Evolutionary conservation across 345 rosid genomes (phyloP), one percentile per base, ranked within the genome.

Genomic region (Aegle marmelos): DNA sequence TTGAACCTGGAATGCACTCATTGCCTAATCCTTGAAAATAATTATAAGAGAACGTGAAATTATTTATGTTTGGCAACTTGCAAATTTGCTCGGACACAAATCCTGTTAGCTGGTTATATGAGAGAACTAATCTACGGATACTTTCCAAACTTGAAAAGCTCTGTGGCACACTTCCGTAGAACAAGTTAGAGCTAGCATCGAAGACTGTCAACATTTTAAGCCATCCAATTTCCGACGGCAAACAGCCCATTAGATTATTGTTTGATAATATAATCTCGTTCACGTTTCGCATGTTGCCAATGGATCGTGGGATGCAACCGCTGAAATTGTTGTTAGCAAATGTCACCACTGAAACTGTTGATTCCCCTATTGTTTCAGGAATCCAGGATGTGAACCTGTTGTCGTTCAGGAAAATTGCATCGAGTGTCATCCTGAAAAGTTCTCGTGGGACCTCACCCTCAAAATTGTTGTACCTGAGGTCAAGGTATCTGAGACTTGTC

Each of bases 371-470:
- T 4, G 92, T 83, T 1, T 88, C 88, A 11, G 98, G 97, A 62
- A 94, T 90, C 16, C 75, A 68, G 13, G 89, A 86, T 3, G 84
- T 76, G 87, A 94, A 93, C 72, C 98, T 82, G 77, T 94, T 94
- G 82, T 93, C 78, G 86, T 94, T 93, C 86, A 94, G 68, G 85
- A 94, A 89, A 76, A 93, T 54, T 1, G 94, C 97, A 41, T 94
- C 98, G 0, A 91, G 78, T 5, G 84, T 84, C 77, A 57, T 88
- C 48, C 82, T 64, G 72, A 94, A 94, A n/a, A 91, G 78, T 58
- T 74, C 72, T 0, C 84, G 83, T 6, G 98, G 98, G 59, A 94
- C 50, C 68, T 71, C 28, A 6, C 98, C 98, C 73, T 93, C 98
- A 28, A 94, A 94, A 68, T 93, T 78, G n/a, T 94, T 94, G 87